phyloP scores from a whole-genome alignment of 2,329 filamentous ascomycete species.

The Cercospora canescens region DNA sequence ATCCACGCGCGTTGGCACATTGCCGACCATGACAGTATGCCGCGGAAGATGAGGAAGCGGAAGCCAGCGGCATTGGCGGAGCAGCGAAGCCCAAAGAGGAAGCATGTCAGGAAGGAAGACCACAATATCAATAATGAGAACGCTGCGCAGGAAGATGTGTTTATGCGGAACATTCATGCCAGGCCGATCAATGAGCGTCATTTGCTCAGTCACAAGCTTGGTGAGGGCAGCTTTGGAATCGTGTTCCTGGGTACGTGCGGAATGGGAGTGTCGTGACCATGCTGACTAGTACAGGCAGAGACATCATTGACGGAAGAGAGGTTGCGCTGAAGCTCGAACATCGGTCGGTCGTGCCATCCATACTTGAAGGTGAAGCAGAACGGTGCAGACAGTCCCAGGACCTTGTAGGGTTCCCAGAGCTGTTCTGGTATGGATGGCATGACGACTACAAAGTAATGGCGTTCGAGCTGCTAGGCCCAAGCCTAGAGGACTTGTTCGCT shows the following conservation, averaged over 20 bases:
- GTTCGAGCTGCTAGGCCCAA: slow-evolving; percentile 28
- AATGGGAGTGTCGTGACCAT: not conserved
- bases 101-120: not conserved
- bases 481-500: slow-evolving; percentile 25
- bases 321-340: slow-evolving; percentile 13
- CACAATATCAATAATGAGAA: not conserved
- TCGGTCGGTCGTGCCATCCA: not conserved
- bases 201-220: slow-evolving; percentile 6
- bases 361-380: slow-evolving; percentile 20
- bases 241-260: slow-evolving; percentile 7
- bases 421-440: slow-evolving; percentile 25
- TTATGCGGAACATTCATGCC: not conserved
- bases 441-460: slow-evolving; percentile 27
- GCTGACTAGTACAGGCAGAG: slow-evolving; percentile 7
- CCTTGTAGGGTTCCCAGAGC: slow-evolving; percentile 19
- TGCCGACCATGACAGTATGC: not conserved
- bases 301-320: slow-evolving; percentile 1
- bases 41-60: not conserved
- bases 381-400: slow-evolving; percentile 19
- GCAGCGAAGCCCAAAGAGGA: not conserved
- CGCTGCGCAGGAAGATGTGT: not conserved
- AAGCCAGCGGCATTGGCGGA: not conserved
- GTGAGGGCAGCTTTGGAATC: slow-evolving; percentile 6
- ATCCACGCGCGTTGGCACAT: too few relatives aligned
- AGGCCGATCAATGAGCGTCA: not conserved